These are phyloP conservation scores for Trichoderma citrinoviride DNA, from an alignment of 2,329 filamentous ascomycete species.

Conservation along the genomic window DNA sequence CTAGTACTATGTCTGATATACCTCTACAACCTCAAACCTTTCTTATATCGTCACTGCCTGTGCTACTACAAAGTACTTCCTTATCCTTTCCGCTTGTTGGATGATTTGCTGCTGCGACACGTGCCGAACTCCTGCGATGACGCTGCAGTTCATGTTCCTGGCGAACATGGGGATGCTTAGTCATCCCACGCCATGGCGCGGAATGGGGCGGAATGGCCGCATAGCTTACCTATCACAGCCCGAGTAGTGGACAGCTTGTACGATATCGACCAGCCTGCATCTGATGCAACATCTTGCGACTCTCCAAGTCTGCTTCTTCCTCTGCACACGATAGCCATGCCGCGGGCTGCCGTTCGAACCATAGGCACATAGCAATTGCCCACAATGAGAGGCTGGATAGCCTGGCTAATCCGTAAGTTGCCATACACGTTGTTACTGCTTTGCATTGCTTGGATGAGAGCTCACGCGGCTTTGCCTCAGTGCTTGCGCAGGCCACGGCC, in stretches of 20 bases:
- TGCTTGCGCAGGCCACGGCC: constrained; percentile 47
- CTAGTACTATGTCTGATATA: background rate
- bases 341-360: constrained; percentile 24
- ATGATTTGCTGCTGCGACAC: background rate
- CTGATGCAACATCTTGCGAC: constrained; percentile 14
- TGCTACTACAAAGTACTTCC: background rate
- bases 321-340: constrained; percentile 31
- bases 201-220: background rate
- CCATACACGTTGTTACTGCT: background rate
- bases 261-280: constrained; percentile 9
- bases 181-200: background rate
- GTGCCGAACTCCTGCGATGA: background rate
- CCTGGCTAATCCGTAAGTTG: constrained; percentile 45
- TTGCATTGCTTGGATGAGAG: constrained; percentile 19
- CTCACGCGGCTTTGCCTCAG: constrained; percentile 34
- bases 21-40: background rate
- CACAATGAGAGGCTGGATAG: constrained; percentile 41
- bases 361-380: constrained; percentile 38
- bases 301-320: background rate
- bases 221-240: background rate
- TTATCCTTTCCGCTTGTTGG: background rate
- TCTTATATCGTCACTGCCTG: background rate
- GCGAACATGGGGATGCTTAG: background rate
- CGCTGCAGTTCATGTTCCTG: constrained; percentile 8
- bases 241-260: constrained; percentile 24